These are phyloP conservation scores for Termitomyces sp. DNA, from an alignment of 768 basidiomycete genomes.

Conservation along the genomic window DNA sequence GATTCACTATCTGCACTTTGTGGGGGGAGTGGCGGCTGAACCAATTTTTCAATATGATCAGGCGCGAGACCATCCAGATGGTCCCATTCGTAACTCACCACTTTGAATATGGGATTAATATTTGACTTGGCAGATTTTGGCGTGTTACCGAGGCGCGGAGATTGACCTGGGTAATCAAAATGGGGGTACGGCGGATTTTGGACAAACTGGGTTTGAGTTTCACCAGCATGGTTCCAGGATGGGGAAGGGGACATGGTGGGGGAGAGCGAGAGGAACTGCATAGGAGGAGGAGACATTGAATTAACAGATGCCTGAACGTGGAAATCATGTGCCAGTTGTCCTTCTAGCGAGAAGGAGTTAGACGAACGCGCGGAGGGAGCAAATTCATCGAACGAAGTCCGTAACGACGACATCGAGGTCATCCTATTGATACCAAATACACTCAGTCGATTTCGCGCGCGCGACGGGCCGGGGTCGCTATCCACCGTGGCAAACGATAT, in stretches of 20 bases:
- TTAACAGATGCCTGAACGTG: constrained; percentile 68
- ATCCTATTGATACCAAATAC: constrained; percentile 69
- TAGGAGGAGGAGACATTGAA: constrained; percentile 69
- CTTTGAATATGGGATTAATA: constrained; percentile 89
- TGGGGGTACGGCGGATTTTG: constrained; percentile 41
- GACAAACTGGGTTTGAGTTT: constrained; percentile 19
- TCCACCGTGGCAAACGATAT: constrained; percentile 83
- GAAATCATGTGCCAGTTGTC: constrained; percentile 74
- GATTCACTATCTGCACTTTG: constrained; percentile 28
- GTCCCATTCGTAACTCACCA: constrained; percentile 62
- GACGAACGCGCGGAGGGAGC: constrained; percentile 73
- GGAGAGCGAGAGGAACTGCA: constrained; percentile 71
- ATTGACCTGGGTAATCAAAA: constrained; percentile 50
- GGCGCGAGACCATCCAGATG: constrained; percentile 30
- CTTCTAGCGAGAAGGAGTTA: constrained; percentile 74
- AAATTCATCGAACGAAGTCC: constrained; percentile 72
- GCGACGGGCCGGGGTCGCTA: constrained; percentile 79
- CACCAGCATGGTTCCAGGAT: constrained; percentile 52
- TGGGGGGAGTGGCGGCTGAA: constrained; percentile 55
- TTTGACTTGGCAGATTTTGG: constrained; percentile 66
- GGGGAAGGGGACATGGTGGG: constrained; percentile 56
- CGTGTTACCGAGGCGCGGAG: constrained; percentile 57
- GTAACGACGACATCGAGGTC: constrained; percentile 72
- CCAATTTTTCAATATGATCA: constrained; percentile 28
- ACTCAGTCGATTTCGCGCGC: constrained; percentile 59